A percentile compares a stretch with the other conserved stretches of the same genome.
Evolutionary conservation across 495 filamentous ascomycete genomes (phyloP).

Genomic region (Filosporella fistucella): DNA sequence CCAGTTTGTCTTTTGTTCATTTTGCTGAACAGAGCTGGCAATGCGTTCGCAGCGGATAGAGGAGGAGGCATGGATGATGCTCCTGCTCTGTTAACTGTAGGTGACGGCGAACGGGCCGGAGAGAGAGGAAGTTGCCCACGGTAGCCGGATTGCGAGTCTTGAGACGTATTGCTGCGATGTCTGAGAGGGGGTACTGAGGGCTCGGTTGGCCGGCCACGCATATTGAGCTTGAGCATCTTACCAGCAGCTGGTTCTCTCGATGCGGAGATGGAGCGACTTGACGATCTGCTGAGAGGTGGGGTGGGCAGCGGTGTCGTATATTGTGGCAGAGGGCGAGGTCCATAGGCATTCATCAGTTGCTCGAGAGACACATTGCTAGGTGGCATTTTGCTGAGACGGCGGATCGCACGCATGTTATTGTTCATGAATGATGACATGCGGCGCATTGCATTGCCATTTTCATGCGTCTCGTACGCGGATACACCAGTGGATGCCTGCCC

Average conservation of each 20-base stretch:
- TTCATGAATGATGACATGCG: slow-evolving; percentile 25
- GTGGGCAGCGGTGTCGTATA: not conserved
- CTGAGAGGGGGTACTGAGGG: not conserved
- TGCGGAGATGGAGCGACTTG: not conserved
- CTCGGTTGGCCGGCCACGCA: not conserved
- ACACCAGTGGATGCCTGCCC: slow-evolving; percentile 15
- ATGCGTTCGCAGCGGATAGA: not conserved
- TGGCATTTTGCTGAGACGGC: slow-evolving; percentile 22
- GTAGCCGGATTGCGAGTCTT: not conserved
- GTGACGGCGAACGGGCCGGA: not conserved
- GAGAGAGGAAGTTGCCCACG: not conserved
- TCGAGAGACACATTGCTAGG: not conserved
- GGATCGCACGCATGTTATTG: slow-evolving; percentile 24
- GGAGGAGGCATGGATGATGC: not conserved
- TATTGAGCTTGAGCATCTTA: not conserved
- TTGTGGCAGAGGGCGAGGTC: not conserved
- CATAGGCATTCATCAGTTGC: slow-evolving; percentile 6
- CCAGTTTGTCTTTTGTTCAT: slow-evolving; percentile 1
- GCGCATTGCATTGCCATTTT: slow-evolving; percentile 24
- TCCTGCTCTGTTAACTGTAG: not conserved
- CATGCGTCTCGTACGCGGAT: slow-evolving; percentile 20
- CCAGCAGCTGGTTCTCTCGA: not conserved
- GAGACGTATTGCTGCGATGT: not conserved
- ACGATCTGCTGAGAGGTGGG: not conserved
- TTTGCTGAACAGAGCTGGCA: slow-evolving; percentile 1